phyloP scores from a whole-genome alignment of 768 basidiomycete species.

The Boletus eberwhitei region DNA sequence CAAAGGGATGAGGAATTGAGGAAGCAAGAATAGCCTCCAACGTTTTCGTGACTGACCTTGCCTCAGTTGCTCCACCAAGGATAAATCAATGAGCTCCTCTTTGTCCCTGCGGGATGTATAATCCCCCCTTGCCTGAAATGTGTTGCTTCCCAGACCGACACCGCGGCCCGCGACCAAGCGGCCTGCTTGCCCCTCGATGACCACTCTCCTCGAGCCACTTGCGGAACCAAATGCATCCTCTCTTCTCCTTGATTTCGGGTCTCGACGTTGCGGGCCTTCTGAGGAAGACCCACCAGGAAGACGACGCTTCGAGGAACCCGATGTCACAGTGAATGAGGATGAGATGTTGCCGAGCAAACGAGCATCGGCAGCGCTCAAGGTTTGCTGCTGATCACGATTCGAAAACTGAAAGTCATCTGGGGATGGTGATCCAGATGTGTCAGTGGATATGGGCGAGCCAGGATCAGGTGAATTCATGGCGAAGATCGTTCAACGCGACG shows the following conservation, averaged over 20 bases:
- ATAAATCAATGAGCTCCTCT: slow-evolving; percentile 51
- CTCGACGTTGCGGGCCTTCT: slow-evolving; percentile 43
- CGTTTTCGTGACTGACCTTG: slow-evolving; percentile 39
- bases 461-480: slow-evolving; percentile 38
- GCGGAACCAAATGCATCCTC: slow-evolving; percentile 36
- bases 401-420: slow-evolving; percentile 33
- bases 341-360: slow-evolving; percentile 18
- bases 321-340: slow-evolving; percentile 18
- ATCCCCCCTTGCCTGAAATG: slow-evolving; percentile 33
- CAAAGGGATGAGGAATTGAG: background rate
- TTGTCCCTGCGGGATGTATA: slow-evolving; percentile 48
- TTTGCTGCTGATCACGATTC: slow-evolving; percentile 31
- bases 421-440: slow-evolving; percentile 37
- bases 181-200: slow-evolving; percentile 22
- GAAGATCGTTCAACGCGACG: background rate
- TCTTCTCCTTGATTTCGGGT: slow-evolving; percentile 49
- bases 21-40: background rate
- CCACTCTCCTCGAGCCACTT: slow-evolving; percentile 21
- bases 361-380: slow-evolving; percentile 16
- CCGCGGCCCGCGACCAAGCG: slow-evolving; percentile 2
- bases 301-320: slow-evolving; percentile 47
- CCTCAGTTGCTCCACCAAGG: slow-evolving; percentile 50
- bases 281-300: slow-evolving; percentile 47
- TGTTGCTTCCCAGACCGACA: slow-evolving; percentile 14
- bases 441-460: slow-evolving; percentile 35